Evolutionary conservation across 306 rosid species (phyloP), one percentile per base, ranked within the genome.

Genomic region (Phaseolus lunatus): DNA sequence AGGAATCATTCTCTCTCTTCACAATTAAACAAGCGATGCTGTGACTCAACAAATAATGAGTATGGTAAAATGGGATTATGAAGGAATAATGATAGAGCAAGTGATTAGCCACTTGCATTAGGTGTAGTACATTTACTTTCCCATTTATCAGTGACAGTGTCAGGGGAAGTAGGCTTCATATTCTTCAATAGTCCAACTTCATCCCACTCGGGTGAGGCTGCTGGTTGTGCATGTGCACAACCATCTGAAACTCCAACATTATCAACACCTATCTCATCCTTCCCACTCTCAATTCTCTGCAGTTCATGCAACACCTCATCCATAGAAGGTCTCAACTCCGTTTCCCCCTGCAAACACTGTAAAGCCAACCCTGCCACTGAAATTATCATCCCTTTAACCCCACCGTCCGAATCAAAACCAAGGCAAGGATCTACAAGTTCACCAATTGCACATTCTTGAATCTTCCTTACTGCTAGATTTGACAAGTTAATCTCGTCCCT

Each of bases 241-340:
- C 79, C n/a, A 1, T 75, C 13, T 11, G 78, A 67, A 35, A 71
- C 53, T 70, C 52, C 63, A 19, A 18, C 70, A 47, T 45, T 70
- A 22, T 77, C 41, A 44, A 45, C 79, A 74, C 45, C n/a, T 23
- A 64, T 31, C 29, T 49, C 72, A 24, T 82, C 84, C 9, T 53
- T 83, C 18, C 87, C 78, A 72, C 79, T 78, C 53, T 80, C 84
- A 58, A 89, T 93, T n/a, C 65, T 83, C 81, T n/a, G 82, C 63
- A 91, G 77, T 10, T 67, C 87, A 71, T 85, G 84, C 73, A 88
- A 78, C 0, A 89, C 90, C 71, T 89, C 91, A 19, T 81, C 85
- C 96, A 93, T 93, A n/a, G 89, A 70, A 68, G 98, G 97, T 67
- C 98, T 89, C 70, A 80, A 59, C 1, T 91, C 92, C 86, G 80